A percentile compares a stretch with the other conserved stretches of the same genome.
Evolutionary conservation across 1,139 yeast species (phyloP).

Genomic region (Sugiyamaella grinbergsii): DNA sequence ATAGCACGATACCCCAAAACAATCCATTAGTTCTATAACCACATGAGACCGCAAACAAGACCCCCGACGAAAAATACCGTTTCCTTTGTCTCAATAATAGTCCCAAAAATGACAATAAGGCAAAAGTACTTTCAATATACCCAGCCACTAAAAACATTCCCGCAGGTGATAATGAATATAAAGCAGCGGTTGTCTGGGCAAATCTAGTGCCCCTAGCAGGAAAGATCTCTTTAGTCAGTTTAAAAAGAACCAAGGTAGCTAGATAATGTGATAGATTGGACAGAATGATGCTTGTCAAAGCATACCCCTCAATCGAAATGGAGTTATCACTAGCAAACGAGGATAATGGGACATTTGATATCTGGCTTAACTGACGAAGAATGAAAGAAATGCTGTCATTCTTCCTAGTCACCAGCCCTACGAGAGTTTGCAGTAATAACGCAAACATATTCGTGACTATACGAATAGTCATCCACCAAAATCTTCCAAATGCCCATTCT

Average conservation of each 20-base stretch:
- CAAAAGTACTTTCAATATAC: slow-evolving; percentile 77
- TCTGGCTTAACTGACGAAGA: slow-evolving; percentile 22
- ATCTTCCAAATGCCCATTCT: slow-evolving; percentile 84
- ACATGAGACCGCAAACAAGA: slow-evolving; percentile 57
- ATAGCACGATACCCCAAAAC: slow-evolving; percentile 66
- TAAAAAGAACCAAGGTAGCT: slow-evolving; percentile 55
- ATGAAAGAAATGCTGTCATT: slow-evolving; percentile 20
- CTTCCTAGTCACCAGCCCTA: neutral
- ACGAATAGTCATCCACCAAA: slow-evolving; percentile 64
- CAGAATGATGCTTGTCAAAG: slow-evolving; percentile 50
- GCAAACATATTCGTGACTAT: slow-evolving; percentile 15
- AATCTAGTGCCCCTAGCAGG: slow-evolving; percentile 29
- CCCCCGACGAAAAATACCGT: slow-evolving; percentile 57
- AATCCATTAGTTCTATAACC: slow-evolving; percentile 76
- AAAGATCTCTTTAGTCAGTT: slow-evolving; percentile 45
- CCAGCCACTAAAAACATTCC: slow-evolving; percentile 77
- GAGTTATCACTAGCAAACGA: slow-evolving; percentile 26
- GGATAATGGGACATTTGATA: slow-evolving; percentile 2
- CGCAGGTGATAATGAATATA: slow-evolving; percentile 70
- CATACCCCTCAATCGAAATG: slow-evolving; percentile 46
- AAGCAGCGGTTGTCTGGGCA: slow-evolving; percentile 48
- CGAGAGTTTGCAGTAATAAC: neutral
- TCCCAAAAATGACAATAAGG: slow-evolving; percentile 64
- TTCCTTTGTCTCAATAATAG: slow-evolving; percentile 49
- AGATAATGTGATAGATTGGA: slow-evolving; percentile 58